Conservation (phyloP, 2,329 filamentous ascomycete species). For the Fusarium succisae region DNA sequence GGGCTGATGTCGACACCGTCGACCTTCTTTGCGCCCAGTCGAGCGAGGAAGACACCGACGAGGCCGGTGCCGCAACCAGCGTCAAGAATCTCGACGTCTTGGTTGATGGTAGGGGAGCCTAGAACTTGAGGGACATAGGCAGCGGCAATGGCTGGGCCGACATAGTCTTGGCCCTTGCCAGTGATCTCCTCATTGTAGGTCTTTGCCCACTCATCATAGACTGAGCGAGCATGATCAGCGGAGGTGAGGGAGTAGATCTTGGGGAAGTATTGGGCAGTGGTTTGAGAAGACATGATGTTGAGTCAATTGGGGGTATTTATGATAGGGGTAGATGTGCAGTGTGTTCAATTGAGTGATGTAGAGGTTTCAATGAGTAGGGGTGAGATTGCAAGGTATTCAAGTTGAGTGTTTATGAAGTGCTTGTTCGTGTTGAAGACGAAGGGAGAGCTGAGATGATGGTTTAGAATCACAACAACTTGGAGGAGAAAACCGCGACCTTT, state of each 20-base stretch:
- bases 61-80: conserved; percentile 67
- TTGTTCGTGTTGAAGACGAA: conserved; percentile 23
- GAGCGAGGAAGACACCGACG: conserved; percentile 58
- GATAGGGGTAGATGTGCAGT: neutral
- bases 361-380: neutral
- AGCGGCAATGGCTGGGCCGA: conserved; percentile 53
- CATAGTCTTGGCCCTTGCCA: conserved; percentile 50
- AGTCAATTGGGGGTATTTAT: neutral
- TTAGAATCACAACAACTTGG: conserved; percentile 11
- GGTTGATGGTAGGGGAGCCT: conserved; percentile 37
- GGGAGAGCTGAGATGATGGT: conserved; percentile 4
- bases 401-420: neutral
- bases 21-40: conserved; percentile 55
- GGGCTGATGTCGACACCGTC: conserved; percentile 63
- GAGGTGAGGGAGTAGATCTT: conserved; percentile 42
- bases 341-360: neutral
- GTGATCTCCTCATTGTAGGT: conserved; percentile 50
- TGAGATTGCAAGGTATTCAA: neutral
- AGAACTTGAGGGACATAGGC: conserved; percentile 47
- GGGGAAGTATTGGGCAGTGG: conserved; percentile 35
- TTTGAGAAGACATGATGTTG: conserved; percentile 39
- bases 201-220: conserved; percentile 51
- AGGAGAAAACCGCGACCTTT: conserved; percentile 17
- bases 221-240: conserved; percentile 39
- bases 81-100: conserved; percentile 55